Evolutionary conservation across 2,329 filamentous ascomycete genomes (phyloP).

Genomic region (Colletotrichum gloeosporioides): DNA sequence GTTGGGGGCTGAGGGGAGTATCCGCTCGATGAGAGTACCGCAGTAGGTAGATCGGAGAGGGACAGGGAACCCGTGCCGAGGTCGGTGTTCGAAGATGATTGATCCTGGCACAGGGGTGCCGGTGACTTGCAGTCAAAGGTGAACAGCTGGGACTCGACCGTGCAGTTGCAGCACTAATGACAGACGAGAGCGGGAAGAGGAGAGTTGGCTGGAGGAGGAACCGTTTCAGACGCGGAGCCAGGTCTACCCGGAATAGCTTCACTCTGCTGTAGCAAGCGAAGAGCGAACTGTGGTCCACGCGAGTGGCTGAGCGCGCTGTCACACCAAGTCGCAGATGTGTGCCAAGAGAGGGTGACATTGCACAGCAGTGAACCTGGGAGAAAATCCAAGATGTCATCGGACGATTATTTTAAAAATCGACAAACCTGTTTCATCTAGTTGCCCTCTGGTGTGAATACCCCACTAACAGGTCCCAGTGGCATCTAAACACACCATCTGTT

Average conservation of each 20-base stretch:
- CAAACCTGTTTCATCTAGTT: constrained; percentile 8
- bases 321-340: constrained; percentile 17
- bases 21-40: not conserved
- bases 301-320: constrained; percentile 6
- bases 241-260: not conserved
- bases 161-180: not conserved
- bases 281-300: not conserved
- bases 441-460: not conserved
- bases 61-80: not conserved
- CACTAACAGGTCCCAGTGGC: not conserved
- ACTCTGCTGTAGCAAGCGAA: not conserved
- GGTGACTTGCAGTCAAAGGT: not conserved
- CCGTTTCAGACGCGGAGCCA: constrained; percentile 8
- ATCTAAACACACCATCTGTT: fast-evolving
- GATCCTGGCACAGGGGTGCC: not conserved
- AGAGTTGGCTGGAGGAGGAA: not conserved
- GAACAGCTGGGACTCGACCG: not conserved
- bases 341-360: constrained; percentile 6
- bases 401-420: constrained; percentile 8
- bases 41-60: not conserved
- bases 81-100: not conserved
- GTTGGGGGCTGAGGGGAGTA: not conserved
- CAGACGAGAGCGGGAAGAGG: not conserved
- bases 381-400: not conserved
- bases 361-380: not conserved